phyloP scores from a whole-genome alignment of 257 asterid species.

The Solanum habrochaites region DNA sequence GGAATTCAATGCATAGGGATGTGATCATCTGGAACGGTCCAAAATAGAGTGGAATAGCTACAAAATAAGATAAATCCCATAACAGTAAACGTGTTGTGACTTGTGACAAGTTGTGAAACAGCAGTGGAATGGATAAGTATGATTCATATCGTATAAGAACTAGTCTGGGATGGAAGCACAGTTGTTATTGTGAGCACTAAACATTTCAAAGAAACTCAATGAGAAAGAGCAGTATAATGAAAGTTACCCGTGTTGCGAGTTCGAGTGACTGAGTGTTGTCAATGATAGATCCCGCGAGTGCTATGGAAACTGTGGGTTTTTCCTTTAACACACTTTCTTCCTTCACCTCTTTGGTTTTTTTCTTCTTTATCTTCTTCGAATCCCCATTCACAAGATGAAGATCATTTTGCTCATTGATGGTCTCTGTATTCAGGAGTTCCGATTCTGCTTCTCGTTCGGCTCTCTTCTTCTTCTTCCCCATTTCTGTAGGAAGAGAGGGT shows the following conservation, averaged over 20 bases:
- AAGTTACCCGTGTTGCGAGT: conserved; percentile 68
- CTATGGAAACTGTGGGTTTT: conserved; percentile 55
- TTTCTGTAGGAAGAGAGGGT: conserved; percentile 6
- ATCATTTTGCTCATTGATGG: not conserved
- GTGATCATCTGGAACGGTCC: not conserved
- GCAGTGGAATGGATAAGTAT: not conserved
- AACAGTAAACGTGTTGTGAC: not conserved
- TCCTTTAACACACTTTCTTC: conserved; percentile 17
- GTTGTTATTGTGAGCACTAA: not conserved
- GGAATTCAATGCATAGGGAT: not conserved
- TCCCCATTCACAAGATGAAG: conserved; percentile 16
- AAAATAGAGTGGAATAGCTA: not conserved
- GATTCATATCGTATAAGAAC: not conserved
- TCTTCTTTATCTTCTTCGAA: conserved; percentile 38
- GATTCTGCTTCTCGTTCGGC: conserved; percentile 9
- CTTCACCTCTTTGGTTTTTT: conserved; percentile 15
- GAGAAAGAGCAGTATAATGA: not conserved
- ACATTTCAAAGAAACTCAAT: not conserved
- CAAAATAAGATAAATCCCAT: not conserved
- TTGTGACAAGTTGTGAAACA: not conserved
- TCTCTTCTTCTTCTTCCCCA: conserved; percentile 53
- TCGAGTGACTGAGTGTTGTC: conserved; percentile 76
- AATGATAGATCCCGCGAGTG: conserved; percentile 77
- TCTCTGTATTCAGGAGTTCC: not conserved
- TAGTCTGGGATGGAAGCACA: not conserved